Conservation (phyloP, 2,329 filamentous ascomycete species). For the Colletotrichum nymphaeae region DNA sequence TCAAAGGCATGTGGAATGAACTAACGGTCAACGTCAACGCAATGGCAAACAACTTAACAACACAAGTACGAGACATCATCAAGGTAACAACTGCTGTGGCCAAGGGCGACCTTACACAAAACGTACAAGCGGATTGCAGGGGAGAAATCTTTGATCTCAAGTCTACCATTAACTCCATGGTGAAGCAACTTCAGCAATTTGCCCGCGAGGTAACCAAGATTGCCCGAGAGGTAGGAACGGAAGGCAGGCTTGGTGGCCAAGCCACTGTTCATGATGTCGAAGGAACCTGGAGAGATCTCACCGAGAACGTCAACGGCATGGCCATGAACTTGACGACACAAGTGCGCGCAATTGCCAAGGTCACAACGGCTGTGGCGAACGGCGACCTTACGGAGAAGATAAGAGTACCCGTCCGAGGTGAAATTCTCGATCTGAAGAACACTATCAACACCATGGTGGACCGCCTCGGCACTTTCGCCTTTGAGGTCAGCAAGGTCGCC, state of each 20-base stretch:
- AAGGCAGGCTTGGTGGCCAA: constrained; percentile 93
- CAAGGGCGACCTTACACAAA: constrained; percentile 93
- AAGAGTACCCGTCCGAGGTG: constrained; percentile 90
- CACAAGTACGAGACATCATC: constrained; percentile 95
- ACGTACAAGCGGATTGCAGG: constrained; percentile 92
- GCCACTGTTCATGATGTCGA: constrained; percentile 96
- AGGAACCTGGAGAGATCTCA: constrained; percentile 96
- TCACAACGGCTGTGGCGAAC: constrained; percentile 93
- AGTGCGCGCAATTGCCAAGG: constrained; percentile 96
- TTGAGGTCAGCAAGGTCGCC: constrained; percentile 95
- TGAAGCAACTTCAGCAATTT: constrained; percentile 96
- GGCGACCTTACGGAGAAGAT: constrained; percentile 98
- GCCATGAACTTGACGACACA: constrained; percentile 98
- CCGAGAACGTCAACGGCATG: constrained; percentile 97
- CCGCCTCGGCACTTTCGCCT: constrained; percentile 93
- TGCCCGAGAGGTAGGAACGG: constrained; percentile 94
- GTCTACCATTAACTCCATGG: constrained; percentile 99
- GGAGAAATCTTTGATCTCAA: constrained; percentile 96
- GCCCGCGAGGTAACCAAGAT: constrained; percentile 97
- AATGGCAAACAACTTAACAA: constrained; percentile 89
- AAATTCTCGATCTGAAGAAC: constrained; percentile 94
- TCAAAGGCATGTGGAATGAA: constrained; percentile 91
- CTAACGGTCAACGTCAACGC: constrained; percentile 88
- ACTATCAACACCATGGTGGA: constrained; percentile 99
- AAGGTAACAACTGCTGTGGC: constrained; percentile 79